Evolutionary conservation across 345 rosid species (phyloP).

Genomic region (Populus simonii): DNA sequence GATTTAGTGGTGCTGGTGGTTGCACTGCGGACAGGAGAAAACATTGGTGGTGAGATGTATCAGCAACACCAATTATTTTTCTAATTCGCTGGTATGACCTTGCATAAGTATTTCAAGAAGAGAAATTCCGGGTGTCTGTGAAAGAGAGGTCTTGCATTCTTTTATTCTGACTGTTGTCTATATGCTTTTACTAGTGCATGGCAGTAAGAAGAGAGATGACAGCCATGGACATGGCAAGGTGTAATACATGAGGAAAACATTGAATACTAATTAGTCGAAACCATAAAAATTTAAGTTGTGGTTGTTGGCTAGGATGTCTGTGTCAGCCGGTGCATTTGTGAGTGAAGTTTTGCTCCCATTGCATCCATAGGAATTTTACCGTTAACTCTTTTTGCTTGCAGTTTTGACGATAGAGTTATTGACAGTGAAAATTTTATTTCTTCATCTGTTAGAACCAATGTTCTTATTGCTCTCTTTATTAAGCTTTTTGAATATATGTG

Average conservation of each 20-base stretch:
- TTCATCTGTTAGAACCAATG: background rate
- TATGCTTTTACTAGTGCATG: background rate
- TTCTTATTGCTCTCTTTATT: background rate
- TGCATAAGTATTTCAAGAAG: background rate
- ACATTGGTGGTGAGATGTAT: background rate
- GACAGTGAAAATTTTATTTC: background rate
- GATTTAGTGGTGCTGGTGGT: background rate
- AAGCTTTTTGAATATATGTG: background rate
- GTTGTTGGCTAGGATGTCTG: background rate
- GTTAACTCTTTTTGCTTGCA: background rate
- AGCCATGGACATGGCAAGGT: background rate
- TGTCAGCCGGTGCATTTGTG: background rate
- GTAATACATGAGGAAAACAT: background rate
- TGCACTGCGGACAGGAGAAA: background rate
- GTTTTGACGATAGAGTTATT: background rate
- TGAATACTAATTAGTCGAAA: background rate
- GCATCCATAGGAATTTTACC: background rate
- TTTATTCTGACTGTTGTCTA: background rate
- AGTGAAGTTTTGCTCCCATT: background rate
- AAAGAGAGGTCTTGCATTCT: background rate
- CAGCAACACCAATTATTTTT: background rate
- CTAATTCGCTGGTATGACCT: background rate
- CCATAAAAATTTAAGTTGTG: background rate
- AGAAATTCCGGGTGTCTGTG: background rate
- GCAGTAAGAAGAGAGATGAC: background rate